Evolutionary conservation across 2,329 filamentous ascomycete species (phyloP).

Genomic region (Bertia moriformis): DNA sequence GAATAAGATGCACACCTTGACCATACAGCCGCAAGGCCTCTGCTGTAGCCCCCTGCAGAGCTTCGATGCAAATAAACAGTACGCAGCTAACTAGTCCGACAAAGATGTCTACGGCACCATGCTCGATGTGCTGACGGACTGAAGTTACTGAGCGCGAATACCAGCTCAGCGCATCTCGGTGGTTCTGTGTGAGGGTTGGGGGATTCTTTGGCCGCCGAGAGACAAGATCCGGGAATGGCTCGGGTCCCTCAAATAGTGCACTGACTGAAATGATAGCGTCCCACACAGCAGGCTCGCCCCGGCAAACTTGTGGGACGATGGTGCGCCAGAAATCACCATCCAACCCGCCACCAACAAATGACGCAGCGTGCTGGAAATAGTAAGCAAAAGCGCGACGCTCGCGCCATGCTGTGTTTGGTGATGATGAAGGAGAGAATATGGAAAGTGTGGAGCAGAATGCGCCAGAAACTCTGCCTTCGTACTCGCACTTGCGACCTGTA

Average conservation of each 20-base stretch:
- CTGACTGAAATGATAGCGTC: conserved; percentile 20
- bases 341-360: conserved; percentile 14
- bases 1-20: conserved; percentile 13
- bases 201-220: not conserved
- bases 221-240: conserved; percentile 6
- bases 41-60: conserved; percentile 9
- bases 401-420: conserved; percentile 9
- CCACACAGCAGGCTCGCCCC: conserved; percentile 18
- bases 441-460: not conserved
- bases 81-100: conserved; percentile 15
- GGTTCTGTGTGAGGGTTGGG: conserved; percentile 4
- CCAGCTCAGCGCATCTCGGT: conserved; percentile 13
- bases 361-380: conserved; percentile 16
- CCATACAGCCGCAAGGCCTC: conserved; percentile 12
- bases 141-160: conserved; percentile 14
- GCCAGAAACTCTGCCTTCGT: conserved; percentile 4
- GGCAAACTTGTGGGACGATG: conserved; percentile 17
- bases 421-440: conserved; percentile 6
- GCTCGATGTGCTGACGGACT: conserved; percentile 10
- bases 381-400: conserved; percentile 20
- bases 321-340: conserved; percentile 19
- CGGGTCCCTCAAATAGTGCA: conserved; percentile 13
- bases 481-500: conserved; percentile 12
- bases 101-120: conserved; percentile 9
- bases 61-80: conserved; percentile 17